Evolutionary conservation across 2,329 filamentous ascomycete species (phyloP), one percentile per base, ranked within the genome.

Genomic region (Thielaviopsis cerberus): DNA sequence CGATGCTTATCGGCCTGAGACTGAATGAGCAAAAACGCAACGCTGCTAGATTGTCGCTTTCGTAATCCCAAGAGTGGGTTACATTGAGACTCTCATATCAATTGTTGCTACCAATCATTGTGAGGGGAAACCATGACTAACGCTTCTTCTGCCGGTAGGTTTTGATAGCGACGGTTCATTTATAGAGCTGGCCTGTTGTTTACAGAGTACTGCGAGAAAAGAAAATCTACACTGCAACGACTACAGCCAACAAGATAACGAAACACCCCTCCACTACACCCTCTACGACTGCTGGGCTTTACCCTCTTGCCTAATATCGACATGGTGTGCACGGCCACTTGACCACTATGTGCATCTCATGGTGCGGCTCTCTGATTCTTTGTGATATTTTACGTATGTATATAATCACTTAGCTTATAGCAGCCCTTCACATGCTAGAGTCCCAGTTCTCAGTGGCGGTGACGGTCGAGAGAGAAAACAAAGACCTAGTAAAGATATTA

Each of bases 241-340:
- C 27, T 30, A 6, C 27, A 30, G 27, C 27, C 30, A 37, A 13
- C 30, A 13, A 5, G 17, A 13, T 15, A 13, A 37, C 30, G 10
- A 37, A 37, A 13, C 3, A 37, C 20, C 22, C 22, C 11, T 17
- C 23, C 34, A 45, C 20, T 4, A 37, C 17, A 22, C 10, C 13
- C 37, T 24, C 37, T 34, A n/a, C n/a, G n/a, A n/a, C n/a, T n/a
- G n/a, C n/a, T 48, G 26, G 37, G 8, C 27, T 17, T 53, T 27
- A 27, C 27, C 51, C 25, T 53, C 51, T 53, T 25, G 24, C 51
- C 51, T 20, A 3, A 3, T 23, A 26, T 13, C 34, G 34, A 37
- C 53, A 55, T 55, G 34, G 13, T 55, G 37, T 45, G 45, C 37
- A 55, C 53, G 53, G 53, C 53, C 53, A 52, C 26, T 27, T 52